These are phyloP conservation scores for Coemansia sp. DNA, from an alignment of 192 early-diverging fungal species.

Conservation along the genomic window DNA sequence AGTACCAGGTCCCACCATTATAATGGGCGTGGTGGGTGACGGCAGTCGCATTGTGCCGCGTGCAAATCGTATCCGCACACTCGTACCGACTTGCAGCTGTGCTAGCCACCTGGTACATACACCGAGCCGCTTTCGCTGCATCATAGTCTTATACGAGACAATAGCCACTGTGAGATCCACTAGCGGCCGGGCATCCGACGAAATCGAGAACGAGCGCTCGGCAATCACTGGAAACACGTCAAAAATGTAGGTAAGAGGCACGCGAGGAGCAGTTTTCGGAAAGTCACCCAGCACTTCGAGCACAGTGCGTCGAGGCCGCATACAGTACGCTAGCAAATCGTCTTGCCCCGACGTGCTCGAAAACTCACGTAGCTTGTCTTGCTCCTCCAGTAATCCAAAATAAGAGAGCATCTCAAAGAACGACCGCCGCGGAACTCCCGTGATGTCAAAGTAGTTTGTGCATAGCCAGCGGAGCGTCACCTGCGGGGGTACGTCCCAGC, in stretches of 20 bases:
- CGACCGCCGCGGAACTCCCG: constrained; percentile 81
- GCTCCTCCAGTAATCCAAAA: constrained; percentile 79
- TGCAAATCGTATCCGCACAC: constrained; percentile 57
- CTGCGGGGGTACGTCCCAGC: background rate
- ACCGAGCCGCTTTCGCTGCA: constrained; percentile 74
- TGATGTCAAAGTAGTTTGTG: constrained; percentile 79
- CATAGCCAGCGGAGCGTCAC: constrained; percentile 79
- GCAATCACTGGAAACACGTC: constrained; percentile 85
- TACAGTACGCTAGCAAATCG: constrained; percentile 88
- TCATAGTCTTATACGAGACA: constrained; percentile 81
- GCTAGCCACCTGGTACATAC: constrained; percentile 84
- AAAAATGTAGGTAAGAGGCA: constrained; percentile 79
- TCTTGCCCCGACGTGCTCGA: constrained; percentile 76
- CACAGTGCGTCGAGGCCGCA: constrained; percentile 77
- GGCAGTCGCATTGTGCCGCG: constrained; percentile 73
- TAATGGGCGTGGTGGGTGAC: constrained; percentile 58
- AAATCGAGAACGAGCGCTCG: constrained; percentile 86
- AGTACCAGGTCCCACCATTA: constrained; percentile 88
- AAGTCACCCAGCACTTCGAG: constrained; percentile 90
- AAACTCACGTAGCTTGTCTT: constrained; percentile 84
- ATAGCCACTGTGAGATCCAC: constrained; percentile 86
- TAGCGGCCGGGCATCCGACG: constrained; percentile 53
- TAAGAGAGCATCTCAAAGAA: constrained; percentile 89
- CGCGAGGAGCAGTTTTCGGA: constrained; percentile 56
- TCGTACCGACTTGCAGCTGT: constrained; percentile 21